Conservation (phyloP, 228 moss, liverwort and hornwort genomes). For the Sphagnum fallax region DNA sequence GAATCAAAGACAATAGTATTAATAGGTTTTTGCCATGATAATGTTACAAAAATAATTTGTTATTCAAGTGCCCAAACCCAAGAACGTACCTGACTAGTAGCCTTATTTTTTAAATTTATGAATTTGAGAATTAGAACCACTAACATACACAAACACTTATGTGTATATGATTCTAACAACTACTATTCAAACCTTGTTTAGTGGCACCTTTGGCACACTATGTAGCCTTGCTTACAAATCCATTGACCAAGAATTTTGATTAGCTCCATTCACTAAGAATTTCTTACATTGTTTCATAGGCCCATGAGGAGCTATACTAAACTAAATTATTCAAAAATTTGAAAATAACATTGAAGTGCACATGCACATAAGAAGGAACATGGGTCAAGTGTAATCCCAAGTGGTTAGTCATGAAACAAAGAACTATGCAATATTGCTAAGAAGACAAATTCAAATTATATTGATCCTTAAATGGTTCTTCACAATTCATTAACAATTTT, state of each 20-base stretch:
- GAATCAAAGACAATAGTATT: no score
- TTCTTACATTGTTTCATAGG: background rate
- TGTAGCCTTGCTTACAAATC: conserved; percentile 48
- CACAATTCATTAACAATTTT: background rate
- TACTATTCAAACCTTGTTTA: conserved; percentile 26
- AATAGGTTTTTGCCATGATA: no score
- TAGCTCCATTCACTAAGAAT: background rate
- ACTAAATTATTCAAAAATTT: background rate
- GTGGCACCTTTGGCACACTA: conserved; percentile 42
- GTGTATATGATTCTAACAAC: no score
- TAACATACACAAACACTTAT: background rate
- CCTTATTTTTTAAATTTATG: no score
- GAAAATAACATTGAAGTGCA: background rate
- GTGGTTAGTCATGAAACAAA: no score
- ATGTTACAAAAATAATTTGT: no score
- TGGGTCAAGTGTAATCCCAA: background rate
- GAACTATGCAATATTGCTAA: no score
- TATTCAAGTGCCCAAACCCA: no score
- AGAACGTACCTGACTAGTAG: no score
- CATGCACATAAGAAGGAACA: background rate
- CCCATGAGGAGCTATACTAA: background rate
- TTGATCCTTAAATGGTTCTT: no score
- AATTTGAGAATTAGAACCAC: background rate
- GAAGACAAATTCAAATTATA: no score
- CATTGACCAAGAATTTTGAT: conserved; percentile 3